Evolutionary conservation across 139 green algal genomes (phyloP).

Genomic region (Haematococcus sp.): DNA sequence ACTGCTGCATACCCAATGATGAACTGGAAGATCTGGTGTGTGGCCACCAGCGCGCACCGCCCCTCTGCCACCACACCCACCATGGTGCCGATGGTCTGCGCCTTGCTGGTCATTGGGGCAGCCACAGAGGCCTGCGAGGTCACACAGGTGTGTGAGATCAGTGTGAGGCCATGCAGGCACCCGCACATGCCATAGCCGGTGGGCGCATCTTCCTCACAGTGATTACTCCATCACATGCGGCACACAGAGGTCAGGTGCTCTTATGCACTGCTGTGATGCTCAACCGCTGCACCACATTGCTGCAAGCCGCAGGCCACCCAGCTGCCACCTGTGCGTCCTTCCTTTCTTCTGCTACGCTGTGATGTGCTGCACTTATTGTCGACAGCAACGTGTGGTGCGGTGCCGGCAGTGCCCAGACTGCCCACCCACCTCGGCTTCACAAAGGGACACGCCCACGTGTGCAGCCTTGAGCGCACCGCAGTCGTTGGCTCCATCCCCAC

Average conservation of each 20-base stretch:
- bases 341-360: too few relatives aligned
- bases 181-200: background rate
- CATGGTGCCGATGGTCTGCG: conserved; percentile 63
- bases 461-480: conserved; percentile 57
- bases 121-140: conserved; percentile 29
- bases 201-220: background rate
- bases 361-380: too few relatives aligned
- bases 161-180: background rate
- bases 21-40: conserved; percentile 76
- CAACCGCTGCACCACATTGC: too few relatives aligned
- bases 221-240: too few relatives aligned
- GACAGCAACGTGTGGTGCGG: too few relatives aligned
- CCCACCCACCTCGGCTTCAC: conserved; percentile 51
- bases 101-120: conserved; percentile 55
- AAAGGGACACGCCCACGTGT: conserved; percentile 61
- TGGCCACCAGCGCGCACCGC: conserved; percentile 59
- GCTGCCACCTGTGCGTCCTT: too few relatives aligned
- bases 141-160: background rate
- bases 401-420: too few relatives aligned
- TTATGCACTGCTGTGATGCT: too few relatives aligned
- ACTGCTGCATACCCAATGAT: conserved; percentile 70
- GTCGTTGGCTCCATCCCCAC: conserved; percentile 65
- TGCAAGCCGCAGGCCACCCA: too few relatives aligned
- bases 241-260: too few relatives aligned
- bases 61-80: conserved; percentile 67